These are phyloP conservation scores for Yamadazyma sp. DNA, from an alignment of 805 yeast species.

Conservation along the genomic window DNA sequence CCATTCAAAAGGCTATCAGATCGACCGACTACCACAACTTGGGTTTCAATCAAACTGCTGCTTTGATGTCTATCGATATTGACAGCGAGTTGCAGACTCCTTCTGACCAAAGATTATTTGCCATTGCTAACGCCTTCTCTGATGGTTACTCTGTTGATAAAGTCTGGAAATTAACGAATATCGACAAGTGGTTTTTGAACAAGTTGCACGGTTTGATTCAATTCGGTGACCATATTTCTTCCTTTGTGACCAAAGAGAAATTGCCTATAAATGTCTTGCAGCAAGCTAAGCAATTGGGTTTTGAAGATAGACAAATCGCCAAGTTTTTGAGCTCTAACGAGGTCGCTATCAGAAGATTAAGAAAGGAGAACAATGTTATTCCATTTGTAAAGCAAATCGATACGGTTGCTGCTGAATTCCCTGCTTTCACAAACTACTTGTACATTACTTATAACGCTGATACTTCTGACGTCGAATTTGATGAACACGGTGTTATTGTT, in stretches of 20 bases:
- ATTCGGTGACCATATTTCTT: conserved; percentile 62
- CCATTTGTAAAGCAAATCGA: conserved; percentile 97
- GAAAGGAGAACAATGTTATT: conserved; percentile 80
- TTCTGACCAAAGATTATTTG: conserved; percentile 94
- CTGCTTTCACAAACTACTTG: conserved; percentile 91
- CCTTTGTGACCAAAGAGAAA: conserved; percentile 56
- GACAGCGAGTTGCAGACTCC: conserved; percentile 94
- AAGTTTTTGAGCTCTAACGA: conserved; percentile 85
- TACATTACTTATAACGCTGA: conserved; percentile 95
- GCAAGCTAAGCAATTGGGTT: conserved; percentile 94
- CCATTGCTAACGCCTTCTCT: conserved; percentile 90
- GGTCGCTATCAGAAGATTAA: conserved; percentile 83
- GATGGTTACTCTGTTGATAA: conserved; percentile 87
- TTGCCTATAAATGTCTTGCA: conserved; percentile 64
- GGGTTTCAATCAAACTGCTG: conserved; percentile 85
- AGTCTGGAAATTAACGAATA: conserved; percentile 88
- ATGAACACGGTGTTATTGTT: conserved; percentile 93
- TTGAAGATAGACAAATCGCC: conserved; percentile 96
- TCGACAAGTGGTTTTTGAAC: conserved; percentile 95
- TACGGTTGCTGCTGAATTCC: conserved; percentile 99
- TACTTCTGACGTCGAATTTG: conserved; percentile 79
- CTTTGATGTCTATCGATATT: conserved; percentile 86
- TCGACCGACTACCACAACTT: conserved; percentile 93
- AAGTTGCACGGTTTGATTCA: conserved; percentile 74
- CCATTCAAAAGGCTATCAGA: conserved; percentile 95